Percentiles rank a stretch among this genome's conserved stretches.
Evolutionary conservation across 305 asterid genomes (phyloP).

Genomic region (Rubia balearica): DNA sequence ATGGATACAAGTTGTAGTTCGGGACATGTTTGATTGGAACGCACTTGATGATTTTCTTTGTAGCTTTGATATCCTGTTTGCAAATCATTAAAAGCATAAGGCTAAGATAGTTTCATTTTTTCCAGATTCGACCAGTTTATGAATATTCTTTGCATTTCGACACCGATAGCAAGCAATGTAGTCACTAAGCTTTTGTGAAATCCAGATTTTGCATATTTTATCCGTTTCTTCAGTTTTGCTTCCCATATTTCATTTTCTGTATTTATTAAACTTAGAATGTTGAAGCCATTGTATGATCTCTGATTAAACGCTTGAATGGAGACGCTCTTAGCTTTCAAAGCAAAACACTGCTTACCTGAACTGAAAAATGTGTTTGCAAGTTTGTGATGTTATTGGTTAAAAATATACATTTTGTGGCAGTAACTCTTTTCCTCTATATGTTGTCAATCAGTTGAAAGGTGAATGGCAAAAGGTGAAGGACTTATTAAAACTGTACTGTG

Average conservation of each 20-base stretch:
- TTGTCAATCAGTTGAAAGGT: neutral
- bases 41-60: neutral
- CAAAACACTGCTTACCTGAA: neutral
- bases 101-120: neutral
- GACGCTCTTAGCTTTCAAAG: neutral
- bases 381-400: neutral
- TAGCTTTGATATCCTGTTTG: neutral
- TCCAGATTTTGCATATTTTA: neutral
- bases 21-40: neutral
- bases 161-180: neutral
- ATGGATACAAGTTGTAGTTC: neutral
- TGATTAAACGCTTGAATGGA: neutral
- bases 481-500: neutral
- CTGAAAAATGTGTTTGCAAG: neutral
- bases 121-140: neutral
- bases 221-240: neutral
- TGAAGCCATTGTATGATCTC: neutral
- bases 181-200: neutral
- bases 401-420: neutral
- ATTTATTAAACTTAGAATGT: neutral
- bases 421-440: neutral
- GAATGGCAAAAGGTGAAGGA: neutral
- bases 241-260: neutral
- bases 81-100: neutral
- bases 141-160: neutral